Evolutionary conservation across 257 asterid species (phyloP), one percentile per base, ranked within the genome.

Genomic region (Penstemon eatonii): DNA sequence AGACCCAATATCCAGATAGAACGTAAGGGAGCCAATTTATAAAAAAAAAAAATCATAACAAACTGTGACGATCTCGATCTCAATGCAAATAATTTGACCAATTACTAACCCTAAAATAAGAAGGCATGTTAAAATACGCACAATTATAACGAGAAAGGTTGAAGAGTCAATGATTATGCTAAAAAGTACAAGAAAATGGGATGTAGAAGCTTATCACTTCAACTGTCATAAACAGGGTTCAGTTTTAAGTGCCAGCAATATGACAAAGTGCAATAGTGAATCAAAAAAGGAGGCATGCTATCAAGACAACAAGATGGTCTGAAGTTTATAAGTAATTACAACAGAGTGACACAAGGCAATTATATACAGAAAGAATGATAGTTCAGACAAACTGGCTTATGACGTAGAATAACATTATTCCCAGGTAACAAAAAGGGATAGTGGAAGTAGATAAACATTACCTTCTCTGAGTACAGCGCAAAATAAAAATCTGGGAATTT

Each of bases 391-490:
- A 8, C 33, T 56, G 43, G 66, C 8, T 55, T 4, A 0, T 60
- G 15, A 36, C 8, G 3, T 51, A 0, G 33, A 40, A 68, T 25
- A 65, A 10, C 13, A 7, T 40, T 15, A 76, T 47, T 68, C 40
- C 72, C 60, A 18, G 36, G 57, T 50, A 69, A 41, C 40, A 42
- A 49, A 60, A 58, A 76, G 65, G 54, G 55, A 13, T 45, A 61
- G 51, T 36, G 13, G 13, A 37, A 67, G 50, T 5, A 39, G 41
- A 67, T 9, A 60, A 12, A 49, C 1, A 33, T 6, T 76, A 94
- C 99, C 99, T 91, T 79, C 99, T 84, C 75, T 94, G 99, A 0
- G 82, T 89, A 67, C 99, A 94, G 68, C 91, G 75, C 82, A 91
- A 73, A 66, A 94, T 91, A 68, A 87, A 91, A 56, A 94, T 89